A percentile compares a stretch with the other conserved stretches of the same genome.
Conservation (phyloP, 108 stramenopile genomes). For the Nitzschia inconspicua region DNA sequence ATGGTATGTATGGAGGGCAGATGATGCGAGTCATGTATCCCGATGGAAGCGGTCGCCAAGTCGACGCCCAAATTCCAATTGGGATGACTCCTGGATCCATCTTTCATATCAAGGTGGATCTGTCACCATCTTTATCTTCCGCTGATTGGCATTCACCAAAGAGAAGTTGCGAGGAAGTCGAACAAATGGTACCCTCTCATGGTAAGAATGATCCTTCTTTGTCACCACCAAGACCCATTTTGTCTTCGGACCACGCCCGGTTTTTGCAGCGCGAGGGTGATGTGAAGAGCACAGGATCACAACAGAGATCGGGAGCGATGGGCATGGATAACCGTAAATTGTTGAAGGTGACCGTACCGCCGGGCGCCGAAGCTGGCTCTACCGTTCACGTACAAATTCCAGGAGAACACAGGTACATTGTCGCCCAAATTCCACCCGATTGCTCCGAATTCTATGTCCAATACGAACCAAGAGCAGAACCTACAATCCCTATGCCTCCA, state of each 20-base stretch:
- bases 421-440: constrained; percentile 32
- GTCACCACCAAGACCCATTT: background rate
- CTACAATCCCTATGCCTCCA: background rate
- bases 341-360: constrained; percentile 36
- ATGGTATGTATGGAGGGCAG: constrained; percentile 24
- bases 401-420: constrained; percentile 28
- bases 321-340: background rate
- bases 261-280: background rate
- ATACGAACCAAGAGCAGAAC: constrained; percentile 18
- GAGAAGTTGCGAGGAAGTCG: too few relatives aligned
- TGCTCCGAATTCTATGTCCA: constrained; percentile 40
- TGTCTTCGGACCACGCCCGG: background rate
- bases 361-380: constrained; percentile 23
- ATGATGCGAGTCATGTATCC: constrained; percentile 24
- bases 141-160: too few relatives aligned
- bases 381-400: constrained; percentile 48
- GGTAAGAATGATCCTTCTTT: background rate
- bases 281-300: background rate
- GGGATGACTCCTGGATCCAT: constrained; percentile 17
- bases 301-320: background rate
- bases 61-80: constrained; percentile 19
- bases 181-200: too few relatives aligned
- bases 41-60: constrained; percentile 19
- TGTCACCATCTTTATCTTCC: constrained; percentile 13
- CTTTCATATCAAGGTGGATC: constrained; percentile 28